Evolutionary conservation across 2,329 filamentous ascomycete genomes (phyloP), one percentile per base, ranked within the genome.

Genomic region (Chaetothyriales sp.): DNA sequence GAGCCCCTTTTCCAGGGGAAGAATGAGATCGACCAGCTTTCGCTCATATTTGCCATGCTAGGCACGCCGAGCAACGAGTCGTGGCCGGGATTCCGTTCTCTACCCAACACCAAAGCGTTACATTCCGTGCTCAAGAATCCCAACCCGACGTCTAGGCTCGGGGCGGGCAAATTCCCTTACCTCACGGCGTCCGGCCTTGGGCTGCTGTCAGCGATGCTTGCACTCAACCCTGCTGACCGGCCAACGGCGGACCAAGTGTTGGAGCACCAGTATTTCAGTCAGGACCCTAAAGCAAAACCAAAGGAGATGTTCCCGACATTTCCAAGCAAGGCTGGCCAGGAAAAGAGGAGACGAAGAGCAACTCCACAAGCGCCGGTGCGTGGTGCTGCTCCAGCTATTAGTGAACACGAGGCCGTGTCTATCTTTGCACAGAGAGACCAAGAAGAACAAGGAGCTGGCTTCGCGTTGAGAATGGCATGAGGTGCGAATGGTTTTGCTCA

Each of bases 221-320:
- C 80, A 0, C 71, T 95, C 18, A 81, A 96, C 62, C 92, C 92
- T 0, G 73, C 73, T 0, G 66, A 69, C 4, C 74, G 92, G 18
- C 87, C 86, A 0, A 75, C 77, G 1, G 87, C 90, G 1, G 72
- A 72, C 47, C 78, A 88, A 53, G 81, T 93, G 64, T 74, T 96
- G 36, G 71, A 75, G 46, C 86, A 95, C 65, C 73, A 80, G 36
- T 98, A 94, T 66, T 98, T 98, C 66, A 73, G 67, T 18, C 89
- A 96, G 68, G 84, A 93, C 59, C 92, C 92, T 0, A 84, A 84
- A 54, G 86, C 89, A 1, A 96, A 96, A 69, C 81, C 83, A 6
- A 84, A 86, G 64, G 84, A 83, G 60, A 83, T 98, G 81, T 96
- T 98, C 64, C 92, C 92, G 2, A 96, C 92, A 0, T 98, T 96